phyloP scores from a whole-genome alignment of 305 asterid species.

The Ajuga reptans region DNA sequence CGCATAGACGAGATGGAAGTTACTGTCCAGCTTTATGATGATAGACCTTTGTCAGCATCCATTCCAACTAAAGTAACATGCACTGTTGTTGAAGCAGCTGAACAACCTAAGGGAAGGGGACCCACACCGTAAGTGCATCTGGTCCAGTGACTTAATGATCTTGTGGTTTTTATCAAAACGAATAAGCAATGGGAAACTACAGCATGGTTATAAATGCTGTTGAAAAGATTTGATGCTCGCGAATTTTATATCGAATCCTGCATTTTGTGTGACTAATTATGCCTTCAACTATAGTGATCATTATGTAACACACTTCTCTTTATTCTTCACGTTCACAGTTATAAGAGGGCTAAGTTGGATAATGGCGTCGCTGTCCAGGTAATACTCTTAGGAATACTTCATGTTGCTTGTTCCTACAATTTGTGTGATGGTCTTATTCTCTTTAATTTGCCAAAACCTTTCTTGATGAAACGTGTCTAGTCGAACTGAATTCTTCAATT shows the following conservation, averaged over 20 bases:
- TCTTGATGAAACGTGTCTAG: neutral
- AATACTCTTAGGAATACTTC: conserved; percentile 19
- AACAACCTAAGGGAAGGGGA: conserved; percentile 60
- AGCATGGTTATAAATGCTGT: conserved; percentile 1
- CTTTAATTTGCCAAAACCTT: neutral
- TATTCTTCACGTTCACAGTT: conserved; percentile 41
- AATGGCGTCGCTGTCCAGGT: conserved; percentile 85
- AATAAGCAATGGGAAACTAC: conserved; percentile 3
- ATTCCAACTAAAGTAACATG: conserved; percentile 71
- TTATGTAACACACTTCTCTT: conserved; percentile 14
- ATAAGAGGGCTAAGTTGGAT: conserved; percentile 77
- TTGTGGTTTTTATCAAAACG: neutral
- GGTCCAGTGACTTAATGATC: neutral
- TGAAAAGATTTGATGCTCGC: neutral
- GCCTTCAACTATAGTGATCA: neutral
- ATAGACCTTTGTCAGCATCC: conserved; percentile 68
- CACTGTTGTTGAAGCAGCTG: conserved; percentile 71
- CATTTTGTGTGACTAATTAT: conserved; percentile 7
- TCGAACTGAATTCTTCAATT: neutral
- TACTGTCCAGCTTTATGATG: conserved; percentile 59
- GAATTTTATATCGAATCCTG: conserved; percentile 13
- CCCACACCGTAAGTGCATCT: conserved; percentile 62
- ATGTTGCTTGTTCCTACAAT: neutral
- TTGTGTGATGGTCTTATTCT: conserved; percentile 4
- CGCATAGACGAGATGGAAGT: conserved; percentile 69